Conservation (phyloP, 2,329 filamentous ascomycete genomes). For the Sporothrix inflata region DNA sequence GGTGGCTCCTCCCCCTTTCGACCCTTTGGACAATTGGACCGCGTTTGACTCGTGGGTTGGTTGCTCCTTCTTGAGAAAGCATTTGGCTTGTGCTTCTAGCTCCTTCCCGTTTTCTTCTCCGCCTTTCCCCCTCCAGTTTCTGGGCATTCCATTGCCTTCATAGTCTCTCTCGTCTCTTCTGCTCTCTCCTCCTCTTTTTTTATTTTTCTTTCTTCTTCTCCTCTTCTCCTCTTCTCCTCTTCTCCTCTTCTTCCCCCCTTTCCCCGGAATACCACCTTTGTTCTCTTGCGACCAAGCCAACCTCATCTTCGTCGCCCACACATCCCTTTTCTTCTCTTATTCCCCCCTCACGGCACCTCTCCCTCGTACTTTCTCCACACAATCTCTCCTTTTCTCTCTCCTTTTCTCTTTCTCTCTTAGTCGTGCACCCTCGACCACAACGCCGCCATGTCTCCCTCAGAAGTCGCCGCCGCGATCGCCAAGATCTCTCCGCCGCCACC, state of each 20-base stretch:
- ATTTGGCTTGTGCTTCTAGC: constrained; percentile 26
- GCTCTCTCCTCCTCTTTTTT: not conserved
- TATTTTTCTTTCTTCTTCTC: not conserved
- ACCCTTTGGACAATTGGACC: not conserved
- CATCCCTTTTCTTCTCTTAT: not conserved
- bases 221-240: constrained; percentile 6
- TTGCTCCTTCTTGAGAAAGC: not conserved
- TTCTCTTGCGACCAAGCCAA: not conserved
- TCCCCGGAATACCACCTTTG: constrained; percentile 6
- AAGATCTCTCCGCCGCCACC: constrained; percentile 67
- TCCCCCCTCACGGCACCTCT: not conserved
- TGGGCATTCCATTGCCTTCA: constrained; percentile 1
- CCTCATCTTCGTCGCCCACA: not conserved
- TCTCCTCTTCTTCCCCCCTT: constrained; percentile 13
- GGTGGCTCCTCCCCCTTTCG: constrained; percentile 18
- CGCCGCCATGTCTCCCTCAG: constrained; percentile 42
- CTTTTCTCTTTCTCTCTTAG: not conserved
- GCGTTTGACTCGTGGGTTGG: constrained; percentile 14
- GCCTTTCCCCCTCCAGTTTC: constrained; percentile 12
- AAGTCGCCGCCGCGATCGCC: constrained; percentile 48
- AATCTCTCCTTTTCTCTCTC: constrained; percentile 11
- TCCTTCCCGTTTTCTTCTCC: constrained; percentile 16
- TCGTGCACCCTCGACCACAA: constrained; percentile 11
- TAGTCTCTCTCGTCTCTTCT: constrained; percentile 10
- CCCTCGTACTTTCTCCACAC: not conserved